These are phyloP conservation scores for Amylostereum areolatum DNA, from an alignment of 1,284 basidiomycete genomes.

Conservation along the genomic window DNA sequence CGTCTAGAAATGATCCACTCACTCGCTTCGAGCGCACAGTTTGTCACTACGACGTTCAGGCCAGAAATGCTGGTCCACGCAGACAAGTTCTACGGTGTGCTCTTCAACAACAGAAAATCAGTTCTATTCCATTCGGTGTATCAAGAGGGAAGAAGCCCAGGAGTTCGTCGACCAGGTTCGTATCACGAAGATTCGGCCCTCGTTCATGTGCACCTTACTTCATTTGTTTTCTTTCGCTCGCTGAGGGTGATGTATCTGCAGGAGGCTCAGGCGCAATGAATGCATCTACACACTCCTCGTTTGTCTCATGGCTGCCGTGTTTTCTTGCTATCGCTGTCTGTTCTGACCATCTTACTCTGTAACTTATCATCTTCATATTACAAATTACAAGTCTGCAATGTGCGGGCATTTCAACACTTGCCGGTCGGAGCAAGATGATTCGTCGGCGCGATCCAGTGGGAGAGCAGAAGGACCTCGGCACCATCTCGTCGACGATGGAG, in stretches of 20 bases:
- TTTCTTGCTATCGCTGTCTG: too few species aligned
- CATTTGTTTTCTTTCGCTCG: not conserved
- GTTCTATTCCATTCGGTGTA: constrained; percentile 78
- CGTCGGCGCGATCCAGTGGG: too few species aligned
- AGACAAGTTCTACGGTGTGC: constrained; percentile 98
- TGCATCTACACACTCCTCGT: constrained; percentile 9
- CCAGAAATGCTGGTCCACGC: constrained; percentile 95
- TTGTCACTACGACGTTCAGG: constrained; percentile 98
- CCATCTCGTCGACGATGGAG: too few species aligned
- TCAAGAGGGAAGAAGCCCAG: constrained; percentile 80
- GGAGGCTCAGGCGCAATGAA: constrained; percentile 53
- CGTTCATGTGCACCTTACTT: not conserved
- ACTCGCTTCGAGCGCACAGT: constrained; percentile 84
- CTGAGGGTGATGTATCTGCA: too few species aligned
- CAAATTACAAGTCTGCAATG: too few species aligned
- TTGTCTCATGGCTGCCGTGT: not conserved
- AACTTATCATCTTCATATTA: too few species aligned
- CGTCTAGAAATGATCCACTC: constrained; percentile 87
- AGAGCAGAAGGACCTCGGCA: too few species aligned
- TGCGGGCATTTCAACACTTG: too few species aligned
- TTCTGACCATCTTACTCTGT: not conserved
- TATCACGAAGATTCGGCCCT: too few species aligned
- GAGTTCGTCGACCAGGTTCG: constrained; percentile 83
- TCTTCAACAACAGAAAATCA: constrained; percentile 97
- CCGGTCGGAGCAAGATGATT: too few species aligned